phyloP scores from a whole-genome alignment of 1,284 basidiomycete genomes.

The Leccinum angustisporum region DNA sequence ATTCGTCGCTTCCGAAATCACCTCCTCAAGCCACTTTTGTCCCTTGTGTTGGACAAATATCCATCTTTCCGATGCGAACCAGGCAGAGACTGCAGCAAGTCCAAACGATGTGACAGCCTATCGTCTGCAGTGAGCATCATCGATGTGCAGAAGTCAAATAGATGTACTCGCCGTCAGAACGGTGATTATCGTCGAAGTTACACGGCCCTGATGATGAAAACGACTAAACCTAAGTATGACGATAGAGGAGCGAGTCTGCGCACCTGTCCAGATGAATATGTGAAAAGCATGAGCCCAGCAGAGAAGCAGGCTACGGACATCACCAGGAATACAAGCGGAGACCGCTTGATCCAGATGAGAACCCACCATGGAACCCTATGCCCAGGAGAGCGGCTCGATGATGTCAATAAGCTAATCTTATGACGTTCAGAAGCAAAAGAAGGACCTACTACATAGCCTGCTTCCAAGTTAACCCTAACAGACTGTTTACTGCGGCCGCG shows the following conservation, averaged over 20 bases:
- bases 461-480: constrained; percentile 58
- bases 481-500: constrained; percentile 58
- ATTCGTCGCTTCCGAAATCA: constrained; percentile 51
- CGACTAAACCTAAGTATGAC: constrained; percentile 17
- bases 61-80: constrained; percentile 77
- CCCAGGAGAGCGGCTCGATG: constrained; percentile 52
- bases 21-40: constrained; percentile 73
- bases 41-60: constrained; percentile 68
- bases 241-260: constrained; percentile 24
- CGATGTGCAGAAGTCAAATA: background rate
- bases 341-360: constrained; percentile 58
- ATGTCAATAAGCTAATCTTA: constrained; percentile 25
- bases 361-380: constrained; percentile 55
- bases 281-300: constrained; percentile 53
- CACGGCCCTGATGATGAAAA: constrained; percentile 46
- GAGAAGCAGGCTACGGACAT: constrained; percentile 59
- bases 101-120: constrained; percentile 65
- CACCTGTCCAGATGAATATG: constrained; percentile 51
- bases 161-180: constrained; percentile 57
- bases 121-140: constrained; percentile 12
- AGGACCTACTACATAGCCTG: constrained; percentile 57
- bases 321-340: constrained; percentile 55
- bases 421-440: constrained; percentile 13
- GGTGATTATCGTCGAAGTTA: constrained; percentile 71
- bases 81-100: constrained; percentile 68